Conservation (phyloP, 1,139 yeast species). For the Yamadazyma kanchanaburiensis region DNA sequence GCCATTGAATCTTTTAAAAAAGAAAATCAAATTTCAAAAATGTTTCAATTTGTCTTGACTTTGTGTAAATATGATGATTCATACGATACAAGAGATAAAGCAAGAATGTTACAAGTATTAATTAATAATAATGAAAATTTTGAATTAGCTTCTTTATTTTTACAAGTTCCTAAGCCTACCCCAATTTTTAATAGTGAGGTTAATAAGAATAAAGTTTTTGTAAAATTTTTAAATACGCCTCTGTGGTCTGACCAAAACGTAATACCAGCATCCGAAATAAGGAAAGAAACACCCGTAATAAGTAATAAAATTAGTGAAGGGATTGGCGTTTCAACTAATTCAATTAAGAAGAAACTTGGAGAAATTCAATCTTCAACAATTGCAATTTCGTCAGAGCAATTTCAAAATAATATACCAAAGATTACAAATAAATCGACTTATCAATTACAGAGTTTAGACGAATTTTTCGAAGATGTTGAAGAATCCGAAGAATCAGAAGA, state of each 20-base stretch:
- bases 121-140: constrained; percentile 33
- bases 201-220: constrained; percentile 16
- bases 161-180: constrained; percentile 81
- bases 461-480: constrained; percentile 65
- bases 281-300: constrained; percentile 29
- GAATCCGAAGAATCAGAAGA: constrained; percentile 24
- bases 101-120: constrained; percentile 64
- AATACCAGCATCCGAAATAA: constrained; percentile 34
- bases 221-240: constrained; percentile 23
- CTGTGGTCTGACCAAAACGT: constrained; percentile 33
- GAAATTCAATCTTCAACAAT: constrained; percentile 21
- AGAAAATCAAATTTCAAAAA: constrained; percentile 39
- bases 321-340: constrained; percentile 9
- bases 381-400: constrained; percentile 24
- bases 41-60: constrained; percentile 61
- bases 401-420: constrained; percentile 5
- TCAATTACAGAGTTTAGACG: constrained; percentile 76
- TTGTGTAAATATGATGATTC: constrained; percentile 72
- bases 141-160: constrained; percentile 68
- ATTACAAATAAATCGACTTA: constrained; percentile 30
- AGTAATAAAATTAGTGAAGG: constrained; percentile 20
- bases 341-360: constrained; percentile 16
- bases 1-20: constrained; percentile 22
- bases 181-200: constrained; percentile 26
- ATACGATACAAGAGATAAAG: constrained; percentile 81